phyloP scores from a whole-genome alignment of 192 early-diverging fungal genomes.

The Coemansia sp. region DNA sequence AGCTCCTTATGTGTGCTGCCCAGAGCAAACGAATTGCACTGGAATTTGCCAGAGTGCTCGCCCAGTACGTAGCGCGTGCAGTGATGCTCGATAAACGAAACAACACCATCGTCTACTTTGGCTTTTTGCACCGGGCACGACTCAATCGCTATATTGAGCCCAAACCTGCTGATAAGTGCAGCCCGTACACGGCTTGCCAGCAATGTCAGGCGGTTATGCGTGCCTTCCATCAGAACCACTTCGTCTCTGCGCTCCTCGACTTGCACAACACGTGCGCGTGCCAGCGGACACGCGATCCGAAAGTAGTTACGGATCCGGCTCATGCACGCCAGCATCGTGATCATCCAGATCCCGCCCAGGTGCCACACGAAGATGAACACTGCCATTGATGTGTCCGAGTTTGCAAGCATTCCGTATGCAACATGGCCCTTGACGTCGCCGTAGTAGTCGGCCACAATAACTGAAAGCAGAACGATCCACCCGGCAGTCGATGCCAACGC shows the following conservation, averaged over 20 bases:
- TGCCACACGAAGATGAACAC: constrained; percentile 78
- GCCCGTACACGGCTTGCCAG: constrained; percentile 50
- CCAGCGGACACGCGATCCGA: constrained; percentile 59
- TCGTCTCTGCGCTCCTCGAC: constrained; percentile 57
- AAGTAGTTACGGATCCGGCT: constrained; percentile 67
- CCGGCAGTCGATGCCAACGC: constrained; percentile 58
- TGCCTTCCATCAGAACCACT: constrained; percentile 57
- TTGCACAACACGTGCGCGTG: constrained; percentile 55
- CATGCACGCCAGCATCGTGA: constrained; percentile 52
- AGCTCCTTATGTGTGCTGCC: constrained; percentile 60
- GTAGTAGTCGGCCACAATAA: constrained; percentile 78
- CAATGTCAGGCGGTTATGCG: constrained; percentile 34
- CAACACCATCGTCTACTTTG: constrained; percentile 12
- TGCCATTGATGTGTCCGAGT: constrained; percentile 60
- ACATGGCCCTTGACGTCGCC: constrained; percentile 58
- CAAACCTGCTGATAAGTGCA: constrained; percentile 17
- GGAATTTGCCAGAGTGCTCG: constrained; percentile 50
- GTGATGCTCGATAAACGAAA: constrained; percentile 69
- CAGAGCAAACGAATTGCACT: constrained; percentile 59
- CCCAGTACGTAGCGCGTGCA: constrained; percentile 77
- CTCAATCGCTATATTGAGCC: constrained; percentile 46
- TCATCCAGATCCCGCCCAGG: constrained; percentile 69
- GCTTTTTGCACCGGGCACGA: constrained; percentile 49
- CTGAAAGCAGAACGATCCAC: constrained; percentile 67
- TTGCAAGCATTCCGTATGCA: constrained; percentile 60